Evolutionary conservation across 805 yeast genomes (phyloP).

Genomic region (Zygoascus biomembranicola): DNA sequence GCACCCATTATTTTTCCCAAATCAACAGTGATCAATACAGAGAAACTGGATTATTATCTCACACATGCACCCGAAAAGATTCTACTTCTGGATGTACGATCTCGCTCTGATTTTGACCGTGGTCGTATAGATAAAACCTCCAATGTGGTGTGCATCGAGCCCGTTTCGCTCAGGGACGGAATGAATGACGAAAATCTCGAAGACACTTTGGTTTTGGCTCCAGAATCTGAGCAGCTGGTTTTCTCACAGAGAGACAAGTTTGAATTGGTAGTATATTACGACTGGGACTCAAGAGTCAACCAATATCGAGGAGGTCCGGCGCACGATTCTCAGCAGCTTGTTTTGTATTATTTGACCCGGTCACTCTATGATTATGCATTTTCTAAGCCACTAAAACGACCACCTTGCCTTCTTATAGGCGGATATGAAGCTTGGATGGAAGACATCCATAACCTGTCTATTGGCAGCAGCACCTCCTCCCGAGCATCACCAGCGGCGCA

Average conservation of each 20-base stretch:
- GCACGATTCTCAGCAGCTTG: constrained; percentile 10
- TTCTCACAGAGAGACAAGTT: constrained; percentile 48
- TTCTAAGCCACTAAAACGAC: constrained; percentile 31
- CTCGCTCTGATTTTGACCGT: constrained; percentile 47
- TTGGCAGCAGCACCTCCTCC: background rate
- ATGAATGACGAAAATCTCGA: constrained; percentile 64
- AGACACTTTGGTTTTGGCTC: constrained; percentile 46
- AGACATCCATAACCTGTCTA: constrained; percentile 12
- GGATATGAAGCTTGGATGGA: constrained; percentile 45
- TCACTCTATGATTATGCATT: constrained; percentile 34
- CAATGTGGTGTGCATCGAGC: constrained; percentile 68
- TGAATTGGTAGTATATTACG: constrained; percentile 61
- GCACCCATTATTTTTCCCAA: constrained; percentile 20
- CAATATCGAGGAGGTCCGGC: constrained; percentile 17
- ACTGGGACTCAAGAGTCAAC: constrained; percentile 29
- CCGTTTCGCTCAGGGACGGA: constrained; percentile 43
- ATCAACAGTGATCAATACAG: constrained; percentile 21
- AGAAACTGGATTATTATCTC: constrained; percentile 19
- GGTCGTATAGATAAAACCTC: constrained; percentile 50
- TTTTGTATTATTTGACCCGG: constrained; percentile 26
- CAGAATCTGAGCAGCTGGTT: constrained; percentile 44
- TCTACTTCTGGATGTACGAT: constrained; percentile 66
- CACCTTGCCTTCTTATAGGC: constrained; percentile 42
- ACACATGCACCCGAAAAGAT: constrained; percentile 25
- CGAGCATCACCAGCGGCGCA: background rate